Conservation (phyloP, 495 filamentous ascomycete species). For the Cercophora newfieldiana region DNA sequence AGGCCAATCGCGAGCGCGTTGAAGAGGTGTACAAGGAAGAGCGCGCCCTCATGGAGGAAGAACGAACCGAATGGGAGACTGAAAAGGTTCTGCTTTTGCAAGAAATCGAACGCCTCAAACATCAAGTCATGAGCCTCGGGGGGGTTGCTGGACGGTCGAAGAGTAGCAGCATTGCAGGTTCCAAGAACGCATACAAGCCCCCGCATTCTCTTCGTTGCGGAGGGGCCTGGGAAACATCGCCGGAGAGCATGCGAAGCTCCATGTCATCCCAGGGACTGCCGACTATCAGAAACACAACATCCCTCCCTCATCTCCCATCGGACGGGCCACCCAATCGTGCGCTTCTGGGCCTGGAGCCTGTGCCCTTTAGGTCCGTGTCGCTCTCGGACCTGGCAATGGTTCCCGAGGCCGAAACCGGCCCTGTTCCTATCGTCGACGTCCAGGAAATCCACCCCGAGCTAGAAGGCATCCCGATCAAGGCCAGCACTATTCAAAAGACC, state of each 20-base stretch:
- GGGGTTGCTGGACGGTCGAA: constrained; percentile 20
- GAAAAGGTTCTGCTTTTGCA: constrained; percentile 33
- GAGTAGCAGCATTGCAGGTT: constrained; percentile 19
- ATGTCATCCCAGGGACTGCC: constrained; percentile 26
- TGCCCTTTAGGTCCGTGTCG: constrained; percentile 16
- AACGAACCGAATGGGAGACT: constrained; percentile 41
- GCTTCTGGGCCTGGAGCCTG: not conserved
- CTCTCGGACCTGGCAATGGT: constrained; percentile 19
- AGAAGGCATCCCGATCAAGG: constrained; percentile 47
- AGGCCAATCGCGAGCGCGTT: constrained; percentile 45
- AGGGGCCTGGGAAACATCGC: constrained; percentile 24
- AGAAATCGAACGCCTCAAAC: constrained; percentile 34
- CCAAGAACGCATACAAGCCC: constrained; percentile 18
- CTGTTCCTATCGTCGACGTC: constrained; percentile 44
- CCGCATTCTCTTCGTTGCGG: constrained; percentile 29
- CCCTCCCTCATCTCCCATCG: constrained; percentile 15
- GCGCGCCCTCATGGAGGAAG: constrained; percentile 46
- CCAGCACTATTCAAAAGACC: constrained; percentile 40
- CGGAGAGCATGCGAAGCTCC: constrained; percentile 32
- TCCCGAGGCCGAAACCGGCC: constrained; percentile 22
- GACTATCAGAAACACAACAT: constrained; percentile 12
- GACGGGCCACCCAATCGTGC: constrained; percentile 4
- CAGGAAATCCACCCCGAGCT: constrained; percentile 46
- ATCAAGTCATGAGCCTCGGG: constrained; percentile 30
- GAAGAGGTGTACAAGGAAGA: constrained; percentile 50